Percentiles rank a stretch among this genome's conserved stretches.
These are phyloP conservation scores for Aspergillus fijiensis DNA, from an alignment of 2,329 filamentous ascomycete genomes.

Conservation along the genomic window DNA sequence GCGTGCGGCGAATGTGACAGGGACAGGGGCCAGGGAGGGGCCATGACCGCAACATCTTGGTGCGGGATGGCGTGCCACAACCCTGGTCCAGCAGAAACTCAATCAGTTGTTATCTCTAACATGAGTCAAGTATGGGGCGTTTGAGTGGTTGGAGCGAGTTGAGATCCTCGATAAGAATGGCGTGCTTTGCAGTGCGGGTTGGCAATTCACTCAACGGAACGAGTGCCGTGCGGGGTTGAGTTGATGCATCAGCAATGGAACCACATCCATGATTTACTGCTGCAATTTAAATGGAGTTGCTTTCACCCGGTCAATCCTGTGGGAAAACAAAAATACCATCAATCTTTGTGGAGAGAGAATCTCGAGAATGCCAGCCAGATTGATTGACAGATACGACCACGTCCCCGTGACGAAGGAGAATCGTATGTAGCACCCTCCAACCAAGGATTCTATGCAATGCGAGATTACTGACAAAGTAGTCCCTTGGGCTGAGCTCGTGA, in stretches of 20 bases:
- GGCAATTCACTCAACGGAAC: constrained; percentile 8
- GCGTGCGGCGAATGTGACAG: not conserved
- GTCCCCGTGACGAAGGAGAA: constrained; percentile 50
- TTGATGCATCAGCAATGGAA: not conserved
- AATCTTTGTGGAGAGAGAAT: not conserved
- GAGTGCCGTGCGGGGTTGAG: constrained; percentile 15
- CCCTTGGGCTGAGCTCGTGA: constrained; percentile 58
- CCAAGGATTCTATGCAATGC: constrained; percentile 9
- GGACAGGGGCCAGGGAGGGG: constrained; percentile 7
- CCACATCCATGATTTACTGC: not conserved
- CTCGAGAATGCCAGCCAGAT: constrained; percentile 25
- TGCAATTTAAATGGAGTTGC: not conserved
- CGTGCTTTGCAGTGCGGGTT: constrained; percentile 23
- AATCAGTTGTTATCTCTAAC: constrained; percentile 1
- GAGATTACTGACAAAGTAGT: constrained; percentile 22
- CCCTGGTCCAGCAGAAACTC: constrained; percentile 7
- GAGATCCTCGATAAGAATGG: constrained; percentile 14
- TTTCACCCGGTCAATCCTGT: not conserved
- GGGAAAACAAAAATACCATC: not conserved
- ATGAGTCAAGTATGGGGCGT: not conserved
- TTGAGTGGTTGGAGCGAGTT: not conserved
- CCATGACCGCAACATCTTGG: constrained; percentile 10
- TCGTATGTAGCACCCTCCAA: constrained; percentile 13
- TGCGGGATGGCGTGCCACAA: constrained; percentile 26
- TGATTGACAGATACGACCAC: constrained; percentile 45